These are phyloP conservation scores for Cerioporus squamosus DNA, from an alignment of 1,284 basidiomycete species.

Conservation along the genomic window DNA sequence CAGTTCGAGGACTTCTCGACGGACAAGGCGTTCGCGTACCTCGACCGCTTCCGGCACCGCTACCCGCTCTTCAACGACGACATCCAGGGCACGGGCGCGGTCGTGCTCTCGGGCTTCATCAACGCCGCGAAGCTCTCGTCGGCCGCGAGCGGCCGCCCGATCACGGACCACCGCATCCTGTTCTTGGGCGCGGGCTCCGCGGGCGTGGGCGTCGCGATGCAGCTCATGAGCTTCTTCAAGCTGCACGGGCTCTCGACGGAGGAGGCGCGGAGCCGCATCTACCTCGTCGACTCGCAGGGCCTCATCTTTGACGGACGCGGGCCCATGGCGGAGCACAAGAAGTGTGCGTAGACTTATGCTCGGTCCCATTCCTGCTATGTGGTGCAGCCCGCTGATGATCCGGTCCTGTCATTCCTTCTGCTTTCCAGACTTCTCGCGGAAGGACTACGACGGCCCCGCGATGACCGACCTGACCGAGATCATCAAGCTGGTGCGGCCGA, in stretches of 20 bases:
- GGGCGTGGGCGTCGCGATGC: constrained; percentile 89
- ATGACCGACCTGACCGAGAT: constrained; percentile 81
- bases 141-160: constrained; percentile 68
- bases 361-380: not conserved
- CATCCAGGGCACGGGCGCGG: constrained; percentile 80
- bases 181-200: constrained; percentile 92
- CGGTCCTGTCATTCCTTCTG: too few species aligned
- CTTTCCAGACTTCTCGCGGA: constrained; percentile 74
- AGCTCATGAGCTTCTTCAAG: constrained; percentile 89
- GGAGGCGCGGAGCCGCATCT: constrained; percentile 82
- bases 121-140: constrained; percentile 85
- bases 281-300: constrained; percentile 87
- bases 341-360: constrained; percentile 49
- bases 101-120: constrained; percentile 90
- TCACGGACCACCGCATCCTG: constrained; percentile 84
- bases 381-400: not conserved
- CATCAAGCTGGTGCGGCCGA: constrained; percentile 87
- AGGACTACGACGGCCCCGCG: constrained; percentile 78
- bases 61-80: constrained; percentile 93
- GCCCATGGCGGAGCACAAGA: constrained; percentile 83
- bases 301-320: constrained; percentile 77
- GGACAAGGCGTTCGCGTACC: constrained; percentile 85
- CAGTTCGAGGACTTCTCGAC: constrained; percentile 96
- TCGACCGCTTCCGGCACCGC: constrained; percentile 72
- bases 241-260: constrained; percentile 76